Percentiles rank a stretch among this genome's conserved stretches.
These are phyloP conservation scores for Obba rivulosa DNA, from an alignment of 768 basidiomycete genomes.

Conservation along the genomic window DNA sequence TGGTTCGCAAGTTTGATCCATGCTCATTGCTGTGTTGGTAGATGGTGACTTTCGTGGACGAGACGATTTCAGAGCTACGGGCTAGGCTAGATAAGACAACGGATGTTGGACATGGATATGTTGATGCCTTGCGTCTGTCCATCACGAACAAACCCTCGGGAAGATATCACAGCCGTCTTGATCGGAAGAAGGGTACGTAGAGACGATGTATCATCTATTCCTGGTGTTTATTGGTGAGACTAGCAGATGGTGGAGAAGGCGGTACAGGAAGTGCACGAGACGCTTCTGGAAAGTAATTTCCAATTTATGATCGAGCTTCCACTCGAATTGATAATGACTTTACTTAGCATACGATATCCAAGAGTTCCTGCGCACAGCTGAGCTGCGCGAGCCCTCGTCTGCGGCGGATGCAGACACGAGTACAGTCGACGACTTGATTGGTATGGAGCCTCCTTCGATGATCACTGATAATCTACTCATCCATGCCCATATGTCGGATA, in stretches of 20 bases:
- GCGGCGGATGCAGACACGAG: background rate
- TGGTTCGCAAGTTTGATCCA: background rate
- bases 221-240: background rate
- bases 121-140: conserved; percentile 9
- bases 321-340: background rate
- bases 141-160: conserved; percentile 9
- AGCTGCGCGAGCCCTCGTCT: background rate
- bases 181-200: conserved; percentile 4
- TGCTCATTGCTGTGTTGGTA: too few relatives aligned
- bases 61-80: conserved; percentile 5
- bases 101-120: conserved; percentile 4
- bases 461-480: background rate
- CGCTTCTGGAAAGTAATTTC: background rate
- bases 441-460: background rate
- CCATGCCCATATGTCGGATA: background rate
- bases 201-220: background rate
- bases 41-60: background rate
- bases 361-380: background rate
- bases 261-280: conserved; percentile 2
- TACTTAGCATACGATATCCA: background rate
- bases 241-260: conserved; percentile 1
- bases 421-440: background rate
- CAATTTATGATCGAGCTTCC: too few relatives aligned
- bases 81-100: conserved; percentile 2
- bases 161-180: too few relatives aligned